phyloP scores from a whole-genome alignment of 2,329 filamentous ascomycete genomes.

The Fusarium torulosum region DNA sequence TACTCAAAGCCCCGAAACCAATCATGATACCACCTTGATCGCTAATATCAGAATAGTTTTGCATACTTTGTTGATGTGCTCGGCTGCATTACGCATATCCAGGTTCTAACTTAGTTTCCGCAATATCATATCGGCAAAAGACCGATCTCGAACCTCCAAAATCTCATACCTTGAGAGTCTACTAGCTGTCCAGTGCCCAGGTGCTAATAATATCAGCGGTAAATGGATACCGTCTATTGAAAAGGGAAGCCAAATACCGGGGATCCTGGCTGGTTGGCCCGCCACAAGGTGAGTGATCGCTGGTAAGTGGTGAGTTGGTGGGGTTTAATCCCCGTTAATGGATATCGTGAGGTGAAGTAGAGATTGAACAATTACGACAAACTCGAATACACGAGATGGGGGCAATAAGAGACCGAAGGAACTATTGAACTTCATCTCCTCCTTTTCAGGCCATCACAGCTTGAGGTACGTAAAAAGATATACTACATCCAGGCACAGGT shows the following conservation, averaged over 20 bases:
- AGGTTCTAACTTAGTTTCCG: constrained; percentile 11
- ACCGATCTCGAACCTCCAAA: constrained; percentile 26
- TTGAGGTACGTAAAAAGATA: background rate
- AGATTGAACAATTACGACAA: constrained; percentile 48
- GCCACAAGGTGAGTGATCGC: constrained; percentile 43
- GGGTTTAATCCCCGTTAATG: constrained; percentile 40
- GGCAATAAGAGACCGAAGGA: constrained; percentile 21
- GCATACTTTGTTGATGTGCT: constrained; percentile 16
- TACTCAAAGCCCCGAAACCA: constrained; percentile 8
- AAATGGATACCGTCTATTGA: constrained; percentile 11
- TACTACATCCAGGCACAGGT: background rate
- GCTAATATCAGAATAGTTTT: constrained; percentile 10
- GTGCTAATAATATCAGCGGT: constrained; percentile 29
- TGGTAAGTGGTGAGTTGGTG: constrained; percentile 38
- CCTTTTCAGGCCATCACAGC: constrained; percentile 14
- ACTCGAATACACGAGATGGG: constrained; percentile 32
- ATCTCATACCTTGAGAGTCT: background rate
- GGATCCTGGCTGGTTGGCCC: constrained; percentile 41
- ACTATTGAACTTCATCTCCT: constrained; percentile 29
- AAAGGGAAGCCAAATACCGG: constrained; percentile 3
- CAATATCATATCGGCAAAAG: constrained; percentile 24
- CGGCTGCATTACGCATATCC: constrained; percentile 12
- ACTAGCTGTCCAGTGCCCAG: no score
- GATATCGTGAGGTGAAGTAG: constrained; percentile 23
- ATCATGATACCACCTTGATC: constrained; percentile 25